Base-by-base conservation (phyloP, 2,329 filamentous ascomycete genomes). In the Fusarium armeniacum region DNA sequence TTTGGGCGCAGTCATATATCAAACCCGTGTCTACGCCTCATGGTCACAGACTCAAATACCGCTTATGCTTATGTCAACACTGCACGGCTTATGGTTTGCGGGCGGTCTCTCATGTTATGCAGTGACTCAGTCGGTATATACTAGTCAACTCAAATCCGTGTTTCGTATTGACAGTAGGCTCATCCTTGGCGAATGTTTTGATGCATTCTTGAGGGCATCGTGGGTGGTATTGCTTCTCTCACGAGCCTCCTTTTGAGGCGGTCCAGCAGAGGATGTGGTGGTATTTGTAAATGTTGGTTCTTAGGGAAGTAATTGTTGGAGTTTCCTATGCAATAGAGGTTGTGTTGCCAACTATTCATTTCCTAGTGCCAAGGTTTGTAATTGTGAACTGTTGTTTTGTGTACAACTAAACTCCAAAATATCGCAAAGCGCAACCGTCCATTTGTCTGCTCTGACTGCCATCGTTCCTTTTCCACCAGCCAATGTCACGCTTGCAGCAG, bases 111-210 rank as follows among this genome's bases (percentile, higher is more conserved):
- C 22, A 30, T 52, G 13, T 22, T 30, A 35, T 45, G 32, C 36
- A 47, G 24, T 26, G 36, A 22, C 30, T 35, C 8, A 20, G 18
- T 22, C 5, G 16, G 18, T 33, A 16, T 16, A 4, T 5, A 13
- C 20, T 4, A n/a, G n/a, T 24, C 8, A 32, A 16, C 32, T 58
- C 32, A 32, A 41, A 24, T 38, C 43, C 13, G 3, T 20, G 24
- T 33, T 38, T 58, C 32, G 59, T 64, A 26, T 64, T 11, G 15
- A 4, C 15, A 22, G 44, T 44, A 44, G 58, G 59, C 44, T 50
- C 18, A 20, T 30, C 36, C 22, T 15, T 24, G 20, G 16, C 28
- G 32, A 20, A n/a, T 24, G n/a, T 32, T 11, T 20, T 20, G 22
- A 40, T 22, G 15, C 22, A 36, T 16, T 26, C 18, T 35, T 28